These are phyloP conservation scores for Yarrowia sp. DNA, from an alignment of 805 yeast species.

Conservation along the genomic window DNA sequence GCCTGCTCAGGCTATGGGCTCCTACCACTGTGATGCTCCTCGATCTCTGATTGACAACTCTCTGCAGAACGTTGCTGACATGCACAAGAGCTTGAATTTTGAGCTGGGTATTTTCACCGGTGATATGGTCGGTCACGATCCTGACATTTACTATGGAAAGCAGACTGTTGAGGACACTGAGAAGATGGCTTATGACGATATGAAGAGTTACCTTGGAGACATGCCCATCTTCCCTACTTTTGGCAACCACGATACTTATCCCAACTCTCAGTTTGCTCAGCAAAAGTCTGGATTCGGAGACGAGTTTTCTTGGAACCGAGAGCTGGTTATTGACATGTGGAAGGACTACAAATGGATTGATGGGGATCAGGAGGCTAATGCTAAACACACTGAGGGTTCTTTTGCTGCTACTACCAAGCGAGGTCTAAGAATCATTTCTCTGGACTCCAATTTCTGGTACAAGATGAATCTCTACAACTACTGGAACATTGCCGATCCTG, in stretches of 20 bases:
- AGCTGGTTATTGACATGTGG: constrained; percentile 51
- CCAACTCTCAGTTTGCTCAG: constrained; percentile 68
- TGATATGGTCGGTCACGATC: constrained; percentile 67
- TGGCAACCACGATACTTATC: constrained; percentile 73
- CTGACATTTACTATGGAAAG: constrained; percentile 44
- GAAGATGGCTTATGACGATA: constrained; percentile 48
- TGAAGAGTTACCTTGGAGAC: constrained; percentile 50
- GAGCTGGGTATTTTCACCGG: constrained; percentile 71
- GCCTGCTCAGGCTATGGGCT: constrained; percentile 63
- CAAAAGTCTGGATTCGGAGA: constrained; percentile 45
- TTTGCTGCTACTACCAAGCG: constrained; percentile 53
- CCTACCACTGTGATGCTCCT: constrained; percentile 66
- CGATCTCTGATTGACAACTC: constrained; percentile 60
- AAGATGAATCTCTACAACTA: constrained; percentile 58
- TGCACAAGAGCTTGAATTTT: constrained; percentile 43
- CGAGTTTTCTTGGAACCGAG: constrained; percentile 48
- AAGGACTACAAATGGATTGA: constrained; percentile 48
- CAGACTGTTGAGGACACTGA: constrained; percentile 55
- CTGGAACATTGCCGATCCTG: constrained; percentile 49
- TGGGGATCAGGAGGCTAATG: constrained; percentile 24
- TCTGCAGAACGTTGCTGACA: constrained; percentile 45
- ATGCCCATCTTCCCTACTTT: constrained; percentile 60
- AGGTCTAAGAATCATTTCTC: constrained; percentile 59
- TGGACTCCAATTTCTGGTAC: constrained; percentile 69
- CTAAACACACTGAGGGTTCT: constrained; percentile 51